Conservation (phyloP, 1,139 yeast genomes). For the Hansenula sp. region DNA sequence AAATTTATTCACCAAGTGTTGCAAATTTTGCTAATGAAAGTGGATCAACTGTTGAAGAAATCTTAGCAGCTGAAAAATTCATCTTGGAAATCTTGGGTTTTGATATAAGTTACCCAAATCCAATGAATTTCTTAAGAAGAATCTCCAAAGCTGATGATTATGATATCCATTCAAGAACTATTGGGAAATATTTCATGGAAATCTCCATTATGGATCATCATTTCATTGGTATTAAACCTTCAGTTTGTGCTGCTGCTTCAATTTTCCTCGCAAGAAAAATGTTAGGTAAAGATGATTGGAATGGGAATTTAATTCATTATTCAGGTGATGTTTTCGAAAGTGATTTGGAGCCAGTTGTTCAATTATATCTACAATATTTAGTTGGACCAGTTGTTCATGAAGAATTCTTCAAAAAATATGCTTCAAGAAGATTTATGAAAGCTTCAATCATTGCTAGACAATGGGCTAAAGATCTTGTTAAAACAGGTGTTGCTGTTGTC, state of each 20-base stretch:
- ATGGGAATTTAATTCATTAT: constrained; percentile 80
- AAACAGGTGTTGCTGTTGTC: constrained; percentile 4
- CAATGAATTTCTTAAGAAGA: constrained; percentile 89
- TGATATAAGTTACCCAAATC: constrained; percentile 86
- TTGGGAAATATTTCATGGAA: constrained; percentile 86
- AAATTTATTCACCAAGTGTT: constrained; percentile 87
- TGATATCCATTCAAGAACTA: constrained; percentile 86
- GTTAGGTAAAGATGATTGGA: constrained; percentile 72
- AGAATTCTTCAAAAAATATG: constrained; percentile 90
- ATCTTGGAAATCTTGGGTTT: constrained; percentile 73
- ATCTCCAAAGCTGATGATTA: constrained; percentile 94
- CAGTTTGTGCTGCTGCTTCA: constrained; percentile 86
- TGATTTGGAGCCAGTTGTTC: constrained; percentile 68
- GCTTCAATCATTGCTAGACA: constrained; percentile 84
- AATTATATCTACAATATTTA: constrained; percentile 73
- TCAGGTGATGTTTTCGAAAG: constrained; percentile 85
- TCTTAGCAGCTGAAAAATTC: constrained; percentile 81
- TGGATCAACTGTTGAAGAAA: constrained; percentile 84
- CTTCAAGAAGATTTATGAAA: constrained; percentile 83
- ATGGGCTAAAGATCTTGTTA: constrained; percentile 67
- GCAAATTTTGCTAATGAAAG: constrained; percentile 86
- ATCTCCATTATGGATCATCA: constrained; percentile 78
- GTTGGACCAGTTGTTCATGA: constrained; percentile 86
- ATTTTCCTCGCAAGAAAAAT: constrained; percentile 85
- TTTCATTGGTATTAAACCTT: constrained; percentile 76